These are phyloP conservation scores for Marvania coccoides DNA, from an alignment of 139 green algal species.

Conservation along the genomic window DNA sequence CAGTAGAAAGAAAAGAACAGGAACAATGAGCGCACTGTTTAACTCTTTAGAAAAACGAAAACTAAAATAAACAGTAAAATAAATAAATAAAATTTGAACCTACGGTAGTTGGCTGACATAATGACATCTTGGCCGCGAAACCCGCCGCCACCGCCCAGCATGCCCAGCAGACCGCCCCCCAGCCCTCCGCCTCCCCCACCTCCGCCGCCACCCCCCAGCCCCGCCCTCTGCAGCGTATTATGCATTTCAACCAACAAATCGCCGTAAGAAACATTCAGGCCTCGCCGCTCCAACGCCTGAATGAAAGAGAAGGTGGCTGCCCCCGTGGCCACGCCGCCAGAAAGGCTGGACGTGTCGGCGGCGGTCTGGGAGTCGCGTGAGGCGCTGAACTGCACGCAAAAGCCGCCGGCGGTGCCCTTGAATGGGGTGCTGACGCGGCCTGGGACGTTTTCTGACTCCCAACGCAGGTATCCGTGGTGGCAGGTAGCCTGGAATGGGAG, in stretches of 20 bases:
- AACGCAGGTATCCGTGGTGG: conserved; percentile 33
- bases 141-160: not conserved
- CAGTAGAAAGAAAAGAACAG: too few relatives aligned
- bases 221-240: conserved; percentile 11
- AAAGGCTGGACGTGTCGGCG: conserved; percentile 34
- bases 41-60: too few relatives aligned
- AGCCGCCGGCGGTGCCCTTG: conserved; percentile 56
- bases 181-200: not conserved
- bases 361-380: conserved; percentile 57
- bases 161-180: not conserved
- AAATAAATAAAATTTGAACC: too few relatives aligned
- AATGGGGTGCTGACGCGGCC: not conserved
- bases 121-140: too few relatives aligned
- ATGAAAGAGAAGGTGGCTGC: conserved; percentile 79
- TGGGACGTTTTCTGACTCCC: conserved; percentile 38
- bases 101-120: too few relatives aligned
- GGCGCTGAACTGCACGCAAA: conserved; percentile 65
- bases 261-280: conserved; percentile 19
- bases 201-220: not conserved
- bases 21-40: too few relatives aligned
- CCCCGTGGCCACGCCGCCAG: conserved; percentile 52
- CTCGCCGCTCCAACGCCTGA: conserved; percentile 38
- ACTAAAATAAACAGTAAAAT: too few relatives aligned
- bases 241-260: conserved; percentile 31
- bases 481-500: conserved; percentile 52